Conservation (phyloP, 1,284 basidiomycete species). For the Salmacisia buchloeana region DNA sequence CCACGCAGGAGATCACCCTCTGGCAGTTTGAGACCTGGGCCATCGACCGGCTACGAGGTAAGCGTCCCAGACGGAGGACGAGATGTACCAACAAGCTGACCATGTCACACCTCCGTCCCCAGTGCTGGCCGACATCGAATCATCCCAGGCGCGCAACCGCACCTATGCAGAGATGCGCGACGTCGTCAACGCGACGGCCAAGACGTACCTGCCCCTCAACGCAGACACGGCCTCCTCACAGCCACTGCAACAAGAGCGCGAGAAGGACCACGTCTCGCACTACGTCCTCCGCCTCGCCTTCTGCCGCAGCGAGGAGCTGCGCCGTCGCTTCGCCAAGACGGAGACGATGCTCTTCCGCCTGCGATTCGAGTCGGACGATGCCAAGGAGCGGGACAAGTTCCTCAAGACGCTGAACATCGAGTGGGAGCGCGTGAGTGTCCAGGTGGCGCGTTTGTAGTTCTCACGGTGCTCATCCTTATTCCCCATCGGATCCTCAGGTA, state of each 20-base stretch:
- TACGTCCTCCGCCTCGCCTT: constrained; percentile 93
- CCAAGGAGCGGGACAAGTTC: constrained; percentile 65
- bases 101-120: constrained; percentile 5
- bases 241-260: constrained; percentile 60
- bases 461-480: background rate
- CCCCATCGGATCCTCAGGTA: background rate
- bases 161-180: constrained; percentile 68
- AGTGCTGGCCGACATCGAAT: constrained; percentile 90
- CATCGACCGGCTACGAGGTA: constrained; percentile 70
- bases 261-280: constrained; percentile 84
- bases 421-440: constrained; percentile 62
- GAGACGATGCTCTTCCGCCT: constrained; percentile 79
- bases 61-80: background rate
- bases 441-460: background rate
- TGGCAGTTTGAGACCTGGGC: constrained; percentile 95
- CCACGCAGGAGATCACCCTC: constrained; percentile 80
- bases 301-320: constrained; percentile 87
- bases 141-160: constrained; percentile 77
- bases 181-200: constrained; percentile 61
- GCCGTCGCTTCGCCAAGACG: constrained; percentile 80
- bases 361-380: constrained; percentile 70
- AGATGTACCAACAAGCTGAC: background rate
- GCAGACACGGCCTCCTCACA: constrained; percentile 58
- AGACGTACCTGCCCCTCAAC: constrained; percentile 68
- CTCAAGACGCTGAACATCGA: constrained; percentile 70